Base-by-base conservation (phyloP, 768 basidiomycete genomes). In the Agrocybe pediades region DNA sequence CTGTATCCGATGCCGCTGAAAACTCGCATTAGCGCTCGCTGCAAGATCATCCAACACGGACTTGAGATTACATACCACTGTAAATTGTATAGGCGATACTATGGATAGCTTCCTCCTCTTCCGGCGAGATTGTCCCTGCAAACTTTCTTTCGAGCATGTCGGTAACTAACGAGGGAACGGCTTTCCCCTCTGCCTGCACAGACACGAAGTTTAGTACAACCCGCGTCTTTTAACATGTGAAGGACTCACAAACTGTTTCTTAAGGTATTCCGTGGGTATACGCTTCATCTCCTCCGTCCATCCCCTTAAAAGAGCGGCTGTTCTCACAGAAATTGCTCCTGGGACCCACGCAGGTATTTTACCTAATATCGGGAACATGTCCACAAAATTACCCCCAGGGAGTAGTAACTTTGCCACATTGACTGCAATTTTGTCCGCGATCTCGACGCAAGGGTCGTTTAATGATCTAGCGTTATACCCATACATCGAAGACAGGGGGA, bases 281-380 rank as follows among this genome's bases (percentile, higher is more conserved):
- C 46, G 26, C 42, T 57, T 52, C 46, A 57, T 44, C 19, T 61
- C 54, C 15, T 46, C 52, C 1, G 53, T 50, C 19, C 49, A 24
- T 9, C 17, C 6, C 19, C 51, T 49, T 6, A 42, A 26, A 25
- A 48, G 30, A 24, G 42, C 51, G 5, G 55, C 55, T 11, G 49
- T 29, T 26, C 21, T 51, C 16, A 53, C 33, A 11, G 56, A 45
- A 11, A 19, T 41, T 2, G 59, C 49, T 8, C 59, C 57, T 9
- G 61, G 61, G 16, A 59, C 27, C 58, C 61, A 62, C 6, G 48
- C 25, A 11, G 62, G 62, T 23, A 63, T 19, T 24, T 57, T 45
- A 2, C 47, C 45, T 5, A 63, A 29, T 19, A 49, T 17, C 1
- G 62, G 62, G 23, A 63, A 45, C 1, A 49, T 9, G 29, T 61